Conservation (phyloP, 2,329 filamentous ascomycete genomes). For the Fusarium nanum region DNA sequence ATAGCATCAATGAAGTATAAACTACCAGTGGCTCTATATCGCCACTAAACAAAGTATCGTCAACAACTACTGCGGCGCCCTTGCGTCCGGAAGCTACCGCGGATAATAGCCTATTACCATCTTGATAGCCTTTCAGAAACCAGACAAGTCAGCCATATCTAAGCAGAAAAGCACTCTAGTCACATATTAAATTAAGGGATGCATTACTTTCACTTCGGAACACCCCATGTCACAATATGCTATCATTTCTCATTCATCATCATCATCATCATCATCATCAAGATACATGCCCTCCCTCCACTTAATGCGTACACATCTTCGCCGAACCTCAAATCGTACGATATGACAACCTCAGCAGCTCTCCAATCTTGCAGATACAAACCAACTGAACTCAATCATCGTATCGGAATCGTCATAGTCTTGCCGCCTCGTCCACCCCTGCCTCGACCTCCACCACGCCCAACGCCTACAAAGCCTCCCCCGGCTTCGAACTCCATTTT, state of each 20-base stretch:
- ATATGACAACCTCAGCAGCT: neutral
- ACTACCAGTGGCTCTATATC: neutral
- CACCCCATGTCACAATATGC: too few species aligned
- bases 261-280: neutral
- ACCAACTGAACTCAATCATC: conserved; percentile 15
- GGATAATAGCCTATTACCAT: neutral
- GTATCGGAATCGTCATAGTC: conserved; percentile 31
- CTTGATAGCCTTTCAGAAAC: neutral
- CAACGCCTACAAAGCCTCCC: conserved; percentile 45
- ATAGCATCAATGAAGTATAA: neutral
- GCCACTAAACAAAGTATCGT: neutral
- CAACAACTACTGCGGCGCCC: neutral
- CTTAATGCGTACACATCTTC: neutral
- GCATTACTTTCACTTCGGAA: neutral
- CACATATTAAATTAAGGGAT: too few species aligned
- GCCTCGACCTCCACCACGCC: conserved; percentile 22
- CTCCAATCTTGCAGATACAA: neutral
- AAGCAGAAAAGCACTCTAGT: neutral
- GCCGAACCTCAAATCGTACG: neutral
- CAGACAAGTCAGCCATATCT: neutral
- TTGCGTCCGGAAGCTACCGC: neutral
- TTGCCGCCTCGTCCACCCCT: conserved; percentile 13
- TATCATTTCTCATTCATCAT: neutral
- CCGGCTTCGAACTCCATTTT: conserved; percentile 25
- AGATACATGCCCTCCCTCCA: neutral